phyloP scores from a whole-genome alignment of 2,329 filamentous ascomycete species.

The Dothistroma pini region DNA sequence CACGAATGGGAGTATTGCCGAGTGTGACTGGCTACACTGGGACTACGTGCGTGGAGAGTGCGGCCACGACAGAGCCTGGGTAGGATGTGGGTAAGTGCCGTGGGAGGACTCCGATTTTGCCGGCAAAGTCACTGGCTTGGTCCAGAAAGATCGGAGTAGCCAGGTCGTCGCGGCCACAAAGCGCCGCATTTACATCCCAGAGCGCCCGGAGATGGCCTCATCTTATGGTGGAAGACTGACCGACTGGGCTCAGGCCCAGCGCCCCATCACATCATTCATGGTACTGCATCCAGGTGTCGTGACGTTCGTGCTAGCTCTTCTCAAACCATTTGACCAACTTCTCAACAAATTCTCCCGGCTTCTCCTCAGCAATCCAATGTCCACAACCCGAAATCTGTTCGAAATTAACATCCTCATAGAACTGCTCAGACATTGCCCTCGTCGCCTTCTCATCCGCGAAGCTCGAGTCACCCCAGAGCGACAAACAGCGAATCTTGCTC shows the following conservation, averaged over 20 bases:
- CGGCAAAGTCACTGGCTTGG: too few relatives aligned
- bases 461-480: constrained; percentile 33
- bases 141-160: too few relatives aligned
- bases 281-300: neutral
- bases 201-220: too few relatives aligned
- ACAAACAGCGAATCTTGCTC: constrained; percentile 30
- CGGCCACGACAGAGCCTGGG: too few relatives aligned
- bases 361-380: constrained; percentile 41
- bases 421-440: constrained; percentile 24
- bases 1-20: neutral
- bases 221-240: too few relatives aligned
- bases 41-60: too few relatives aligned
- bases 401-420: constrained; percentile 31
- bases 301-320: constrained; percentile 6
- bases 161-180: too few relatives aligned
- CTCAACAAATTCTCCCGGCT: constrained; percentile 37
- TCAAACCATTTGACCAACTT: constrained; percentile 33
- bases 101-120: too few relatives aligned
- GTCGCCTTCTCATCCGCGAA: constrained; percentile 32
- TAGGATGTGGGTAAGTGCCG: too few relatives aligned
- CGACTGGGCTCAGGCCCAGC: too few relatives aligned
- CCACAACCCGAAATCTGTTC: constrained; percentile 30
- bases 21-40: neutral
- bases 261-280: too few relatives aligned
- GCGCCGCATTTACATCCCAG: too few relatives aligned